Base-by-base conservation (phyloP, 2,329 filamentous ascomycete genomes). In the Phialophora chinensis region DNA sequence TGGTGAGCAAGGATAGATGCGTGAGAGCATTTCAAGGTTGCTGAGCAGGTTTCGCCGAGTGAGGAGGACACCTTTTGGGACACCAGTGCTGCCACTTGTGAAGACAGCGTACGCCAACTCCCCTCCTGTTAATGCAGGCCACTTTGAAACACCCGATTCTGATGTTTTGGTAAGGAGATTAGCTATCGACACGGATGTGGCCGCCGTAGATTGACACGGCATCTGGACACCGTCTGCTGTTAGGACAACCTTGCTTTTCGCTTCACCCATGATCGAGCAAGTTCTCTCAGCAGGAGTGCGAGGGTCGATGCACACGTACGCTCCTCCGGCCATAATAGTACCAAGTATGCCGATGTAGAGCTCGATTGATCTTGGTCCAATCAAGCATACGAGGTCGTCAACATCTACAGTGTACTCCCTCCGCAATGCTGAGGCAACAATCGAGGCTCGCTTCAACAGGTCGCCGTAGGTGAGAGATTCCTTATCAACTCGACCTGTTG, bases 81-180 rank as follows among this genome's bases (percentile, higher is more conserved):
- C 82, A 0, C 91, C 92, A 0, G 92, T 96, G 47, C 90, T 94
- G 3, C 93, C 93, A 27, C 91, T 93, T 0, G 91, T 96, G 75
- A 91, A 96, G 1, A 96, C 88, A 20, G 91, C 86, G 74, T 96
- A 96, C 6, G 91, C 89, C 2, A 91, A 75, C 14, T 87, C 80
- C 56, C 67, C 56, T 35, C 55, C 55, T 17, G 14, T 1, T 83
- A 80, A 0, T 81, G 79, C 55, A 27, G 33, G 52, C 10, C 35
- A 23, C 38, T 12, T 20, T 3, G 23, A 5, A 17, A 38, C 29
- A 8, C 3, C 29, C 17, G 10, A 25, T 14, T 20, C 10, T 25
- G 25, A 47, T 10, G n/a, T 20, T 6, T 47, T 31, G 10, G 57
- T 8, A 23, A 66, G 53, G 6, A 67, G 11, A 14, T 55, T 57